Base-by-base conservation (phyloP, 164 flowering plant species). In the Cinnamomum micranthum region DNA sequence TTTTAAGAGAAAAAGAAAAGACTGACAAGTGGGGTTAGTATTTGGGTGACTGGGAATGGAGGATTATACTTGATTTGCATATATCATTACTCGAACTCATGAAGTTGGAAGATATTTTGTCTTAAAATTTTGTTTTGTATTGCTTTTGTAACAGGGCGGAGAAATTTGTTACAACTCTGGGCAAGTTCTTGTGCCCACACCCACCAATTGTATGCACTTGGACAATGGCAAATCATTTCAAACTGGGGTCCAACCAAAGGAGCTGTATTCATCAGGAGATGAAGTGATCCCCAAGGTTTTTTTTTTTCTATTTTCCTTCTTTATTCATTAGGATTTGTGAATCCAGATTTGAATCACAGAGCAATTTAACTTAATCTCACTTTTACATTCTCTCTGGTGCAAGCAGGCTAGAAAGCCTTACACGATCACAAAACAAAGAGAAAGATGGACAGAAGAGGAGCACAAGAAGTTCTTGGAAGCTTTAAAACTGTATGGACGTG, bases 401-500 rank as follows among this genome's bases (percentile, higher is more conserved):
- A 23, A 65, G 66, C 76, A 88, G 92, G 85, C 72, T 25, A 83
- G 92, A 66, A 88, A 88, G 69, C 92, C 90, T 19, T 88, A 88
- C 76, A 88, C 90, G 14, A 88, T 88, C 51, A 82, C 90, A 13
- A 88, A 88, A 77, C 92, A 88, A 68, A 81, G 92, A 73, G 90
- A 88, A 65, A 82, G 88, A 73, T 88, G 92, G 92, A 85, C 90
- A 3, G 90, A 87, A n/a, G 92, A 88, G 69, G 92, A 88, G 77
- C 92, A 88, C 75, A 83, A 85, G 75, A 88, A 85, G 72, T 88
- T 88, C 74, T 70, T 88, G 33, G 92, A 88, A 81, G 92, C 92
- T 70, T 75, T 88, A 51, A 87, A 85, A 75, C 74, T 88, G 72
- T 80, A 87, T 72, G 92, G 92, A 6, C 86, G 92, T 20, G 88